Conservation (phyloP, 305 asterid species). For the Striga hermonthica region DNA sequence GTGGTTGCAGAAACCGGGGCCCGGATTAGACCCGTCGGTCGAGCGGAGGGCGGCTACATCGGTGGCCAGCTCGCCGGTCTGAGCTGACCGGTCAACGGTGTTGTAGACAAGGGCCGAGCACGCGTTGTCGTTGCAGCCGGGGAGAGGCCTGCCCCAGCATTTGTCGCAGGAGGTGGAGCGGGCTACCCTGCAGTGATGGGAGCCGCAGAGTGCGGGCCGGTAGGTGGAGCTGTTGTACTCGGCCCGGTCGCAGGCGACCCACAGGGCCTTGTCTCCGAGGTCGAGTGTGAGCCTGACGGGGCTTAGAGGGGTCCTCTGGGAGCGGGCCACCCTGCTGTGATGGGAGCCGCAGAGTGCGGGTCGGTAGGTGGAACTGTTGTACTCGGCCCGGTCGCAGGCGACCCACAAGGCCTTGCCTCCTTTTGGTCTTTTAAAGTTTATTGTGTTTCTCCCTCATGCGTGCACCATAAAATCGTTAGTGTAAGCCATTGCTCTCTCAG, state of each 20-base stretch:
- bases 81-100: conserved; percentile 24
- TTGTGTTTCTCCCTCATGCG: too few relatives aligned
- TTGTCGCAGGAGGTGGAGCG: conserved; percentile 32
- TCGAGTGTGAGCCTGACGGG: conserved; percentile 43
- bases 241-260: conserved; percentile 48
- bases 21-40: conserved; percentile 39
- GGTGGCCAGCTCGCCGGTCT: conserved; percentile 37
- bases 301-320: conserved; percentile 47
- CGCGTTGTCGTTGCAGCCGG: conserved; percentile 43
- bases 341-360: conserved; percentile 47
- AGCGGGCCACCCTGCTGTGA: conserved; percentile 43
- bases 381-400: conserved; percentile 42
- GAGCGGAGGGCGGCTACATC: conserved; percentile 37
- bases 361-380: conserved; percentile 41
- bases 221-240: conserved; percentile 45
- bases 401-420: conserved; percentile 57
- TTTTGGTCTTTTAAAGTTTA: too few relatives aligned
- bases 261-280: conserved; percentile 49
- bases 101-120: conserved; percentile 30
- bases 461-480: conserved; percentile 17
- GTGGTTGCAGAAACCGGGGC: too few relatives aligned
- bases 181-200: conserved; percentile 47
- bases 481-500: conserved; percentile 22
- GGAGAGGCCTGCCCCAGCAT: conserved; percentile 37
- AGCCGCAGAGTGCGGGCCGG: conserved; percentile 43